These are phyloP conservation scores for Fusarium euwallaceae DNA, from an alignment of 2,329 filamentous ascomycete genomes.

Conservation along the genomic window DNA sequence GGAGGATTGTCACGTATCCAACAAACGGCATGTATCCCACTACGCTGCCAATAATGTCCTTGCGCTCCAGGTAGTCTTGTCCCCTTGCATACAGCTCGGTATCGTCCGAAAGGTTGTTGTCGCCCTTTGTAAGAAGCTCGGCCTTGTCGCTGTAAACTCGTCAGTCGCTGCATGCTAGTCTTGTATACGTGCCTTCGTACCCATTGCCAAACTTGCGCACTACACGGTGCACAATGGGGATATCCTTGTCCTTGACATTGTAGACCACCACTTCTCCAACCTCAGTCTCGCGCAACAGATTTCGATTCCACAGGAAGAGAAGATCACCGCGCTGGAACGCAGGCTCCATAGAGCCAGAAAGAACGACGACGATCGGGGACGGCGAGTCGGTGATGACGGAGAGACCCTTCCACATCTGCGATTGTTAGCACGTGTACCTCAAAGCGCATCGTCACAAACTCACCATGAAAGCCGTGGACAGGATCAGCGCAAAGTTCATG, in stretches of 20 bases:
- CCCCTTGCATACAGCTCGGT: slow-evolving; percentile 87
- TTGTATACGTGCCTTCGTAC: slow-evolving; percentile 51
- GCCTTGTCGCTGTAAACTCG: slow-evolving; percentile 60
- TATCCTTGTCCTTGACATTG: slow-evolving; percentile 93
- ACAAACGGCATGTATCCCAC: slow-evolving; percentile 93
- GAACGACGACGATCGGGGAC: slow-evolving; percentile 85
- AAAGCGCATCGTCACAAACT: slow-evolving; percentile 45
- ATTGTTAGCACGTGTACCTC: slow-evolving; percentile 10
- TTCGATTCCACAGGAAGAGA: slow-evolving; percentile 82
- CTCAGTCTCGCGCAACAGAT: slow-evolving; percentile 66
- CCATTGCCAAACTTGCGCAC: slow-evolving; percentile 79
- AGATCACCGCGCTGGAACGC: slow-evolving; percentile 85
- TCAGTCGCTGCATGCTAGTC: slow-evolving; percentile 8
- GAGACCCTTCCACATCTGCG: slow-evolving; percentile 86
- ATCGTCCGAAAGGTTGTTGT: slow-evolving; percentile 95
- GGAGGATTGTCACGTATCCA: slow-evolving; percentile 95
- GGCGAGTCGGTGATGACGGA: slow-evolving; percentile 82
- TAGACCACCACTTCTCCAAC: slow-evolving; percentile 73
- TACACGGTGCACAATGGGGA: slow-evolving; percentile 95
- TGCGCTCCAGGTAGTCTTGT: slow-evolving; percentile 87
- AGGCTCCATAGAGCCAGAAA: slow-evolving; percentile 87
- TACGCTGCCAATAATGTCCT: slow-evolving; percentile 94
- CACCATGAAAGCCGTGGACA: slow-evolving; percentile 92
- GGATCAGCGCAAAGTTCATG: slow-evolving; percentile 90
- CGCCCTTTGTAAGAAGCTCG: slow-evolving; percentile 94